These are phyloP conservation scores for Eucalyptus curtisii DNA, from an alignment of 345 rosid species.

Conservation along the genomic window DNA sequence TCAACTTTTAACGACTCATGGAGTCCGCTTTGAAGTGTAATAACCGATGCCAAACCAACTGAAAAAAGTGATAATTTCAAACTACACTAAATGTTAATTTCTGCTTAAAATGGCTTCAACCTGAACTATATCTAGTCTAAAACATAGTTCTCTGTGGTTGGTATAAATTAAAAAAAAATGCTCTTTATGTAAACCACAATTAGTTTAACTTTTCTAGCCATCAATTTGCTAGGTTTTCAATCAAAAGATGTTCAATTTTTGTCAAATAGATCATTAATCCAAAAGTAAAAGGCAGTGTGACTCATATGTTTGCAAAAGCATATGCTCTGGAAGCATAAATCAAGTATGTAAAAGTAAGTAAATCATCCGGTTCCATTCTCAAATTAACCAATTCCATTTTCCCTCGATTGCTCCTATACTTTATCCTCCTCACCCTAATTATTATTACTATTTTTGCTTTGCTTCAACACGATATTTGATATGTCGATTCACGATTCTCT, in stretches of 20 bases:
- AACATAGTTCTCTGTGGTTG: not conserved
- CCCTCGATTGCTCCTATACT: not conserved
- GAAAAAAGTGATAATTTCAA: conserved; percentile 7
- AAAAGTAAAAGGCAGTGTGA: not conserved
- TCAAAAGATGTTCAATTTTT: not conserved
- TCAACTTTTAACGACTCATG: no score
- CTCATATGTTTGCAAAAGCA: not conserved
- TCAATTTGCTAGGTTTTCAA: not conserved
- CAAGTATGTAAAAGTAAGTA: not conserved
- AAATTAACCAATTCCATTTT: not conserved
- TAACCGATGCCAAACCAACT: not conserved
- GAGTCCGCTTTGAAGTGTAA: not conserved
- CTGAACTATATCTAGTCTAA: not conserved
- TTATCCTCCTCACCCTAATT: not conserved
- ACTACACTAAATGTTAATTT: not conserved
- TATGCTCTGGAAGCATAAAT: conserved; percentile 10
- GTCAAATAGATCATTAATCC: not conserved
- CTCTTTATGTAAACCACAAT: not conserved
- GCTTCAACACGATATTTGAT: not conserved
- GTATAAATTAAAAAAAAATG: not conserved
- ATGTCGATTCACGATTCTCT: not conserved
- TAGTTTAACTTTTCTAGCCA: not conserved
- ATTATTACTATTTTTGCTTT: not conserved
- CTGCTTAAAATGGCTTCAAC: not conserved
- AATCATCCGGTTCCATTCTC: not conserved